Conservation (phyloP, 2,329 filamentous ascomycete genomes). For the Teratosphaeriaceae sp. region DNA sequence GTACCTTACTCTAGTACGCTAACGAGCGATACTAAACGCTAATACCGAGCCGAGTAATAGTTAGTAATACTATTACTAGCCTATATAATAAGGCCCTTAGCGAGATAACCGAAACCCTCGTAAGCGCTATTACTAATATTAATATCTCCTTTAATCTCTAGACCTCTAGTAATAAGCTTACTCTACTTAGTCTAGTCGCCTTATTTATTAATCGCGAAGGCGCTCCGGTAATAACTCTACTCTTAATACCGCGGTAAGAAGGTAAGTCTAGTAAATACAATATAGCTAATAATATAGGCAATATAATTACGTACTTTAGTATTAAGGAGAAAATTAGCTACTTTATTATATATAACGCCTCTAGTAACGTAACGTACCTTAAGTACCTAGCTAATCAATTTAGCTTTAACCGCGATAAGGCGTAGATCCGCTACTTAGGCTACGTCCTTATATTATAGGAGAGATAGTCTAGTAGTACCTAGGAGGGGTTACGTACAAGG, state of each 20-base stretch:
- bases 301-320: constrained; percentile 7
- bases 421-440: constrained; percentile 9
- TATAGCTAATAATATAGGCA: constrained; percentile 6
- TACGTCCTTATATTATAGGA: constrained; percentile 7
- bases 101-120: constrained; percentile 2
- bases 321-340: constrained; percentile 9
- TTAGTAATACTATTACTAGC: constrained; percentile 4
- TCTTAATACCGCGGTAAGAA: constrained; percentile 9
- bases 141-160: constrained; percentile 15
- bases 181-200: constrained; percentile 11
- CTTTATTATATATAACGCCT: constrained; percentile 15
- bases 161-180: constrained; percentile 12
- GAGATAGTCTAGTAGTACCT: too few relatives aligned
- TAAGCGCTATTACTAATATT: constrained; percentile 4
- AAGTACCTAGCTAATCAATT: constrained; percentile 7
- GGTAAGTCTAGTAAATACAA: constrained; percentile 8
- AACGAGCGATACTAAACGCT: constrained; percentile 3
- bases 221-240: constrained; percentile 7
- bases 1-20: constrained; percentile 4
- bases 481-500: too few relatives aligned
- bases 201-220: constrained; percentile 12
- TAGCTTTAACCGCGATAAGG: constrained; percentile 2
- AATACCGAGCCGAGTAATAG: constrained; percentile 4
- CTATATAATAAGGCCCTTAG: constrained; percentile 3
- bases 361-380: constrained; percentile 11